Evolutionary conservation across 768 basidiomycete species (phyloP), one percentile per base, ranked within the genome.

Genomic region (Hirschioporus abietinus): DNA sequence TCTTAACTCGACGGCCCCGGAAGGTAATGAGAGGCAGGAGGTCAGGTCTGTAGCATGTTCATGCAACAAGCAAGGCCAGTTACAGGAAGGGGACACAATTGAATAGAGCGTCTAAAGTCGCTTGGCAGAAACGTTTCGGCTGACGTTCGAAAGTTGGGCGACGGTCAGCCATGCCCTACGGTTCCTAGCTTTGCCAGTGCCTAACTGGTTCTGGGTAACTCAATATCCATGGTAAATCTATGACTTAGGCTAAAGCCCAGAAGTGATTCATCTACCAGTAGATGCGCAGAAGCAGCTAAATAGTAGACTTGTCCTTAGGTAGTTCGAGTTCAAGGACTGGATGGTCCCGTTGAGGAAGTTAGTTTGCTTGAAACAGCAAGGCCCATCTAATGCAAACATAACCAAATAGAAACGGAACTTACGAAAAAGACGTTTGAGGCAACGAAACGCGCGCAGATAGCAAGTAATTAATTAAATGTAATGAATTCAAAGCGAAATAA

Each of bases 111-210:
- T 52, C 42, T 52, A 52, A 20, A 52, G 42, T 52, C 42, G 42
- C 42, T 52, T 52, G 42, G 42, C 42, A 5, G 15, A 52, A 15
- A 20, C 30, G 42, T 12, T 52, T 52, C 42, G 42, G 42, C 42
- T 52, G 42, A 52, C 42, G 20, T 52, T 52, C 42, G 30, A 30
- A 30, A 52, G 42, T 52, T 15, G 42, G 42, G 20, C 12, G 42
- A 52, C 42, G 42, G 42, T 52, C 42, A 52, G 42, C 42, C 42
- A 52, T 52, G 42, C 42, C 42, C 42, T 52, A 52, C 42, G 42
- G 42, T 30, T 30, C 30, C 30, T 30, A 30, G 30, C 30, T n/a
- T n/a, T n/a, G n/a, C n/a, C 30, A 3, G 30, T 30, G 30, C 30
- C 42, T 52, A 52, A 52, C 42, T 52, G 1, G 42, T 52, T 52